phyloP scores from a whole-genome alignment of 2,329 filamentous ascomycete genomes.

The Neonectria faginata region DNA sequence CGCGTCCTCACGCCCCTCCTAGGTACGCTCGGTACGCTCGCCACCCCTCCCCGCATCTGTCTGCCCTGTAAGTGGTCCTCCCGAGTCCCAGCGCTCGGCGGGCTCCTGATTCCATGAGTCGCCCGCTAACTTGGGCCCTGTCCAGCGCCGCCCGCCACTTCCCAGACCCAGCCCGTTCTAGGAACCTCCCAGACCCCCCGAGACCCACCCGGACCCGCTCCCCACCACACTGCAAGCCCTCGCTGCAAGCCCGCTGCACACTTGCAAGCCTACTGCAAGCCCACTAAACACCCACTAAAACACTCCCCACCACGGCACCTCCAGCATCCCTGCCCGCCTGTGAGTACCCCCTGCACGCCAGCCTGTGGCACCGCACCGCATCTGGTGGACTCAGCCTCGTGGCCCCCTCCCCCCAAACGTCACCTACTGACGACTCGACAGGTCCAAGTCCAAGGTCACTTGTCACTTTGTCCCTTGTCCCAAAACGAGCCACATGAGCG shows the following conservation, averaged over 20 bases:
- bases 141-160: slow-evolving; percentile 17
- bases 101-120: slow-evolving; percentile 16
- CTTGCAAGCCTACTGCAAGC: slow-evolving; percentile 18
- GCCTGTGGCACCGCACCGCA: slow-evolving; percentile 36
- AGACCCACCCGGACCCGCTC: not conserved
- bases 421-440: slow-evolving; percentile 54
- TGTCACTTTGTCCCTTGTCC: slow-evolving; percentile 21
- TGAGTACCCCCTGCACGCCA: slow-evolving; percentile 28
- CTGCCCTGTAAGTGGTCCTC: slow-evolving; percentile 9
- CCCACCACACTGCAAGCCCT: not conserved
- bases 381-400: slow-evolving; percentile 56
- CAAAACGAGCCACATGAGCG: slow-evolving; percentile 48
- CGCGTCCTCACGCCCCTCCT: not conserved
- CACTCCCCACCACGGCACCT: slow-evolving; percentile 35
- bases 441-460: slow-evolving; percentile 46
- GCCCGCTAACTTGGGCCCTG: slow-evolving; percentile 9
- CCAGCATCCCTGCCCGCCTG: slow-evolving; percentile 34
- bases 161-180: slow-evolving; percentile 21
- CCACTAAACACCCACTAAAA: slow-evolving; percentile 24
- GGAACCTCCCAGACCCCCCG: slow-evolving; percentile 22
- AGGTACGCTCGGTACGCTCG: not conserved
- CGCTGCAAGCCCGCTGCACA: slow-evolving; percentile 20
- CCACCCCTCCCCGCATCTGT: slow-evolving; percentile 21
- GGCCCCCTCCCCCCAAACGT: slow-evolving; percentile 53
- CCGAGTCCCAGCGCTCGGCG: not conserved